phyloP scores from a whole-genome alignment of 1,284 basidiomycete species.

The Ceratobasidium sp. region DNA sequence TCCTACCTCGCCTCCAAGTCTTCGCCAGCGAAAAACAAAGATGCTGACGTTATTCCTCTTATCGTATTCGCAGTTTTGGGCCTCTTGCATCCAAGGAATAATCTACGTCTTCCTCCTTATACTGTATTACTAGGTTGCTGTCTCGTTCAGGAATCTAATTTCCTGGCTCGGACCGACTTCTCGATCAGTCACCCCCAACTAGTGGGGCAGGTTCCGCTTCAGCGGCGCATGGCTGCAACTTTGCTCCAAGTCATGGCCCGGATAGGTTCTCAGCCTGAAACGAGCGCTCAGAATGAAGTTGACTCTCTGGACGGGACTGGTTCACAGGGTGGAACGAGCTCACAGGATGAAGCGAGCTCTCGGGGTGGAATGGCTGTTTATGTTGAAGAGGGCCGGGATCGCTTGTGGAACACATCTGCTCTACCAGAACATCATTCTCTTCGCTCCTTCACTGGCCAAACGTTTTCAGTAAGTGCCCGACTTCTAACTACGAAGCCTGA shows the following conservation, averaged over 20 bases:
- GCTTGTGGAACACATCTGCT: too few species aligned
- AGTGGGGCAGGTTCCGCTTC: neutral
- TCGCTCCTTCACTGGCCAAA: neutral
- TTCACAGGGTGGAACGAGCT: neutral
- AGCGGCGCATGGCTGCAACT: neutral
- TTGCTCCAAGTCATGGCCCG: neutral
- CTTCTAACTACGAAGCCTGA: neutral
- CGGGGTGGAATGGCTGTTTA: neutral
- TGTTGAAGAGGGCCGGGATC: neutral
- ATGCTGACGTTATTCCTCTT: neutral
- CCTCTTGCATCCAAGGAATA: slow-evolving; percentile 2
- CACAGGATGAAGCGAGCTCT: neutral
- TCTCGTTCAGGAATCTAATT: neutral
- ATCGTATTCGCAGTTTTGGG: slow-evolving; percentile 2
- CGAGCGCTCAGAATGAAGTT: neutral
- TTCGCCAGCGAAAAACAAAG: neutral
- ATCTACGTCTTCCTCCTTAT: neutral
- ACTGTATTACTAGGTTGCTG: too few species aligned
- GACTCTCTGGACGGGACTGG: neutral
- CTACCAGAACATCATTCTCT: neutral
- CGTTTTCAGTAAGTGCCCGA: neutral
- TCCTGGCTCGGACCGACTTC: neutral
- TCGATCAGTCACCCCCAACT: neutral
- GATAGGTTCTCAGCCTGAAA: too few species aligned
- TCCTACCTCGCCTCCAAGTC: neutral